phyloP scores from a whole-genome alignment of 331 rosid genomes.

The Phaseolus coccineus region DNA sequence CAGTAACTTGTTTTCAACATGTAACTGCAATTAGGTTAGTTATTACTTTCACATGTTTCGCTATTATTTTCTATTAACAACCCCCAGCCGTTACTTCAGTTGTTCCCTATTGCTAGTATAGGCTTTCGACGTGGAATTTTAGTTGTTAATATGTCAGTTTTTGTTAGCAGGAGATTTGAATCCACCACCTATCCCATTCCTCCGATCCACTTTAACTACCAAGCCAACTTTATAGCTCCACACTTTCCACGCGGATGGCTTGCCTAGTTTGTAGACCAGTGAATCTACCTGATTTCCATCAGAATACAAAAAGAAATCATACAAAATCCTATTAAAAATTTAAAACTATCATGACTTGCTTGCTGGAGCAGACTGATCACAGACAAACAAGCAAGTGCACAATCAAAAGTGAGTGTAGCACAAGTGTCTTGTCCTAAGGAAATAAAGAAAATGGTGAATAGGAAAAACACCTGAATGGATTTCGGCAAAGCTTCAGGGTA shows the following conservation, averaged over 20 bases:
- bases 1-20: neutral
- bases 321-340: neutral
- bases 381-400: slow-evolving; percentile 14
- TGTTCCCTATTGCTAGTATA: neutral
- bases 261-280: neutral
- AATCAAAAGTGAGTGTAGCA: slow-evolving; percentile 23
- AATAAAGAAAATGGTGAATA: neutral
- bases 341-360: neutral
- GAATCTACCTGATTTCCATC: neutral
- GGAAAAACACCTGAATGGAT: slow-evolving; percentile 74
- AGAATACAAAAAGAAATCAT: neutral
- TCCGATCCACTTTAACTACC: too few species aligned
- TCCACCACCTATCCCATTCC: too few species aligned
- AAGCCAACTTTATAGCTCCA: too few species aligned
- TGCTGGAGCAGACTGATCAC: slow-evolving; percentile 10
- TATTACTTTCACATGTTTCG: neutral
- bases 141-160: too few species aligned
- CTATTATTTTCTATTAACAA: neutral
- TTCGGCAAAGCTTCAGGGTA: slow-evolving; percentile 70
- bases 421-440: neutral
- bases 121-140: neutral
- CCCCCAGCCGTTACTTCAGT: neutral
- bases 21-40: neutral
- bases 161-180: too few species aligned
- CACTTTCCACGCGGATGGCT: neutral